These are phyloP conservation scores for Endotrypanum monterogeii DNA, from an alignment of 208 protist species.

Conservation along the genomic window DNA sequence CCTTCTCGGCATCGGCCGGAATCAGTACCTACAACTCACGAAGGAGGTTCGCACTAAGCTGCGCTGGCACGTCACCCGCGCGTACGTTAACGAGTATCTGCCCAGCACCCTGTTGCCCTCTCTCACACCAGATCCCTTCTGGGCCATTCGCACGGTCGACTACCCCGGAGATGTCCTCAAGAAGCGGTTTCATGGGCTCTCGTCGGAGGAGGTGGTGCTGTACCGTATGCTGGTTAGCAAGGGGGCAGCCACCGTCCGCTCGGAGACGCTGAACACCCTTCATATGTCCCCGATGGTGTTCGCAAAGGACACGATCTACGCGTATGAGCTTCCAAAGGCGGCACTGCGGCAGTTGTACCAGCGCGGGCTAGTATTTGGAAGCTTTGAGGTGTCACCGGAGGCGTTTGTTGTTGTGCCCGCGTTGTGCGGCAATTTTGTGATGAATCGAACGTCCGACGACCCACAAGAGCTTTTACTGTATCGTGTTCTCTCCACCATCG, in stretches of 20 bases:
- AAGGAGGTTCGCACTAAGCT: constrained; percentile 93
- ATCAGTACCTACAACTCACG: constrained; percentile 97
- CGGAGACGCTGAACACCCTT: constrained; percentile 17
- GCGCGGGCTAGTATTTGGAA: constrained; percentile 89
- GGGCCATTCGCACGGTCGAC: constrained; percentile 46
- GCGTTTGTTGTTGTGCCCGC: constrained; percentile 94
- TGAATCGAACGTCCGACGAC: constrained; percentile 96
- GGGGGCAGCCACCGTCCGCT: constrained; percentile 20
- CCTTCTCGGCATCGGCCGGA: constrained; percentile 95
- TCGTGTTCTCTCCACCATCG: constrained; percentile 94
- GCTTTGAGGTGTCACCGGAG: constrained; percentile 85
- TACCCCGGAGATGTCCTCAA: constrained; percentile 26
- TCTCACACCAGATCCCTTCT: constrained; percentile 59
- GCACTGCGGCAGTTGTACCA: constrained; percentile 72
- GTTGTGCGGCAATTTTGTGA: constrained; percentile 94
- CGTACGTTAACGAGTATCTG: constrained; percentile 64
- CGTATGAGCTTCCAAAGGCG: constrained; percentile 56
- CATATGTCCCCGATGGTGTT: constrained; percentile 20
- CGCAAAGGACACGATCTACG: constrained; percentile 39
- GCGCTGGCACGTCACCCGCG: constrained; percentile 75
- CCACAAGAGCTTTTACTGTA: constrained; percentile 96
- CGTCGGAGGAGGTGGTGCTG: constrained; percentile 43
- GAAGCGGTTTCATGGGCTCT: constrained; percentile 35
- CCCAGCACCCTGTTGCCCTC: constrained; percentile 51
- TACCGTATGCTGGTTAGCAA: constrained; percentile 52